Percentiles rank a stretch among this genome's conserved stretches.
These are phyloP conservation scores for Dryas integrifolia DNA, from an alignment of 331 rosid genomes.

Conservation along the genomic window DNA sequence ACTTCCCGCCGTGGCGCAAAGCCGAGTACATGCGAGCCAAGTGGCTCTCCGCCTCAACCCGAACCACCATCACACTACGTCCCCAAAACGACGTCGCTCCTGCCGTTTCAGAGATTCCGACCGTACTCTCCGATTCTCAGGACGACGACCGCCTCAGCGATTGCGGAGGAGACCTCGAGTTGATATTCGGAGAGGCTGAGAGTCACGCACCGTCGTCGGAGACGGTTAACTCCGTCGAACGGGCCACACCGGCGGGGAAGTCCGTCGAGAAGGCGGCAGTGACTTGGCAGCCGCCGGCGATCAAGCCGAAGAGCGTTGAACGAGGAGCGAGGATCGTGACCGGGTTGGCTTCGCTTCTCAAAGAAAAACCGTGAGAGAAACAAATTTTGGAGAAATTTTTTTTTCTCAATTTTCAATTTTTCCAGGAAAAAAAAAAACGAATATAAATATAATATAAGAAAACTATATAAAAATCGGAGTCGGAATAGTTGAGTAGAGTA, in stretches of 20 bases:
- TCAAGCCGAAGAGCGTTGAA: conserved; percentile 73
- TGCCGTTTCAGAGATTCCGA: background rate
- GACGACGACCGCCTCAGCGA: conserved; percentile 26
- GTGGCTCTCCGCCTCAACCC: conserved; percentile 71
- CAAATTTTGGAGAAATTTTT: conserved; percentile 35
- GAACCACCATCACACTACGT: conserved; percentile 25
- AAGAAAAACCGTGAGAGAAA: conserved; percentile 51
- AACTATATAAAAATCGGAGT: conserved; percentile 24
- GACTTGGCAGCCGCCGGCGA: conserved; percentile 82
- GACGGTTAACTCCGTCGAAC: background rate
- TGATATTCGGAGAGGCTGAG: conserved; percentile 57
- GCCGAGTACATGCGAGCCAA: conserved; percentile 82
- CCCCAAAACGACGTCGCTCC: conserved; percentile 12
- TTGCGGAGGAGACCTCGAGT: conserved; percentile 63
- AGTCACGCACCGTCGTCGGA: background rate
- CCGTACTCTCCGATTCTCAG: background rate
- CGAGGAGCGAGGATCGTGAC: conserved; percentile 73
- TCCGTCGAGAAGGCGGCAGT: conserved; percentile 16
- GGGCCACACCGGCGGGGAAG: conserved; percentile 4
- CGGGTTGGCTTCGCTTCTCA: conserved; percentile 86
- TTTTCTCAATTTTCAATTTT: conserved; percentile 11
- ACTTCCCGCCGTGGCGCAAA: conserved; percentile 91
- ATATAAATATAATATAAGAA: conserved; percentile 30
- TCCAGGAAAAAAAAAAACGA: conserved; percentile 13
- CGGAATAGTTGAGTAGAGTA: conserved; percentile 32